Evolutionary conservation across 139 green algal genomes (phyloP).

Genomic region (Coccomyxa sp.): DNA sequence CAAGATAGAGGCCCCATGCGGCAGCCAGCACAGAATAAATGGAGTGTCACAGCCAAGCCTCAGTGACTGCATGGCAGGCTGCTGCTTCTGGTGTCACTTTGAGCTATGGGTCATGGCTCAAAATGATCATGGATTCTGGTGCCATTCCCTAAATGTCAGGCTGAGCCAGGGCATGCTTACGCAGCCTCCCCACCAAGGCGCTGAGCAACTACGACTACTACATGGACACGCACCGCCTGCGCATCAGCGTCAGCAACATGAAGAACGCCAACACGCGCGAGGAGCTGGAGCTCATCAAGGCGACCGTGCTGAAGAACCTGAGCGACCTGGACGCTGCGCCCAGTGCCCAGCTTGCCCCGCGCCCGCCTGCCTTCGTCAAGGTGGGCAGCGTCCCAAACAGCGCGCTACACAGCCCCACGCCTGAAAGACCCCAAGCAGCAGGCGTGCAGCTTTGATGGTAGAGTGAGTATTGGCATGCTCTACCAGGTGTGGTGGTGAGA

Average conservation of each 20-base stretch:
- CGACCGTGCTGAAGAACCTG: conserved; percentile 65
- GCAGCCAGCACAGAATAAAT: too few relatives aligned
- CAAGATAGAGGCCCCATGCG: too few relatives aligned
- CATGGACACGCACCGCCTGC: conserved; percentile 81
- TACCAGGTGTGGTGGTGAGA: neutral
- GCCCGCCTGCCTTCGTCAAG: conserved; percentile 23
- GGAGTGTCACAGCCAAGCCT: too few relatives aligned
- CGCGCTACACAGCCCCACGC: too few relatives aligned
- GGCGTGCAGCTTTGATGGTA: neutral
- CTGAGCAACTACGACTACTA: conserved; percentile 76
- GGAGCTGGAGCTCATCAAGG: conserved; percentile 71
- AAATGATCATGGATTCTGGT: too few relatives aligned
- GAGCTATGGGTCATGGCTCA: too few relatives aligned
- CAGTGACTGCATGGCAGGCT: too few relatives aligned
- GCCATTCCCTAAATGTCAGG: too few relatives aligned
- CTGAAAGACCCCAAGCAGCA: too few relatives aligned
- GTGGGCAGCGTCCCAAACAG: neutral
- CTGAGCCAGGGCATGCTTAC: neutral
- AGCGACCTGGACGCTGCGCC: conserved; percentile 62
- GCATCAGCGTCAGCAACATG: conserved; percentile 88
- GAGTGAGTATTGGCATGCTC: neutral
- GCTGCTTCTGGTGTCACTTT: too few relatives aligned
- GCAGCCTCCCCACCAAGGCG: conserved; percentile 40
- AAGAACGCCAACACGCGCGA: conserved; percentile 84
- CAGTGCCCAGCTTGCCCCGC: conserved; percentile 39